Conservation (phyloP, 805 yeast genomes). For the Dipodascopsis uninucleata region DNA sequence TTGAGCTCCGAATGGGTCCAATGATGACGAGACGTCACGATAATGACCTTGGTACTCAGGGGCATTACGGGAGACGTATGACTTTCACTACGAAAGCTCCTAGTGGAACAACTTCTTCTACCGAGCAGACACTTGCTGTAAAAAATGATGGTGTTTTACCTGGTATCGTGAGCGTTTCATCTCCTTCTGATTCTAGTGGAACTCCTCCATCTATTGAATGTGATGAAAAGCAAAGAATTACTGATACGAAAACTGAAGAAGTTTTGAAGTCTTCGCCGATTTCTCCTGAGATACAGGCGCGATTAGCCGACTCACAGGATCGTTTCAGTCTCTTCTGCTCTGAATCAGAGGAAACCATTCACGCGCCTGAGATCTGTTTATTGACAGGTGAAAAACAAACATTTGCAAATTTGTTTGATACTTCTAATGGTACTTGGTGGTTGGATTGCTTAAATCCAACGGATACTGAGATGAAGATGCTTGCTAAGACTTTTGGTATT, state of each 20-base stretch:
- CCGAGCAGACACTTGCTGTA: too few species aligned
- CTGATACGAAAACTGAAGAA: conserved; percentile 11
- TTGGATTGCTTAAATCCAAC: conserved; percentile 91
- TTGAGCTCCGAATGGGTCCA: conserved; percentile 26
- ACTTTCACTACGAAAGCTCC: conserved; percentile 6
- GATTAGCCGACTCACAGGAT: conserved; percentile 39
- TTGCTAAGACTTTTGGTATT: conserved; percentile 91
- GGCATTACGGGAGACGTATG: conserved; percentile 20
- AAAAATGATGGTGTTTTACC: too few species aligned
- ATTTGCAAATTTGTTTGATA: conserved; percentile 64
- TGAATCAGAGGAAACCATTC: conserved; percentile 80
- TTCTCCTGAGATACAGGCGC: conserved; percentile 20
- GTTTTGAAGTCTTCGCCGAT: conserved; percentile 14
- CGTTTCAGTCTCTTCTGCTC: conserved; percentile 81
- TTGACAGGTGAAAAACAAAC: conserved; percentile 58
- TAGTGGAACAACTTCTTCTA: too few species aligned
- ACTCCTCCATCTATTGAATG: not conserved
- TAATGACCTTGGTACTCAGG: conserved; percentile 24
- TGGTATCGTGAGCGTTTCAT: not conserved
- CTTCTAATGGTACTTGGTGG: conserved; percentile 89
- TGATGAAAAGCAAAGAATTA: conserved; percentile 12
- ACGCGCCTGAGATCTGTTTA: conserved; percentile 80
- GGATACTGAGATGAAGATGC: conserved; percentile 86
- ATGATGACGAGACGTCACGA: conserved; percentile 24
- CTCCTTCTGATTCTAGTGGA: conserved; percentile 4